A percentile compares a stretch with the other conserved stretches of the same genome.
These are phyloP conservation scores for Aspergillus baeticus DNA, from an alignment of 495 filamentous ascomycete species.

Conservation along the genomic window DNA sequence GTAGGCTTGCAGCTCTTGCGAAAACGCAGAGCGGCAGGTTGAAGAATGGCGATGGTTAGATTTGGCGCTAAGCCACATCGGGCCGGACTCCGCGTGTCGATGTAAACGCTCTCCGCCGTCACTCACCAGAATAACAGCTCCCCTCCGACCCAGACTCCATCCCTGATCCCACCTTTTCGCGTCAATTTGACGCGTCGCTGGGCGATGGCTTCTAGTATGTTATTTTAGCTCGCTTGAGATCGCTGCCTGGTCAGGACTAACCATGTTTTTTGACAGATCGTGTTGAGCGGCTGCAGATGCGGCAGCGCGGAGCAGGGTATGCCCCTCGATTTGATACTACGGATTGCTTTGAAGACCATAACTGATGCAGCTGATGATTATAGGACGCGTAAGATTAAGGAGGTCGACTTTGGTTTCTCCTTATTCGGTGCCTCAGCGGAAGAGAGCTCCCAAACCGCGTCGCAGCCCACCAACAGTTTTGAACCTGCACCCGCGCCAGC, in stretches of 20 bases:
- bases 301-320: slow-evolving; percentile 60
- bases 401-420: slow-evolving; percentile 52
- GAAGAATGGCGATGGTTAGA: not conserved
- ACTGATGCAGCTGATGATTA: slow-evolving; percentile 19
- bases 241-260: slow-evolving; percentile 17
- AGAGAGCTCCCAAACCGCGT: slow-evolving; percentile 19
- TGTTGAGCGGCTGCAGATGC: slow-evolving; percentile 56
- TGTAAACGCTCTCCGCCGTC: slow-evolving; percentile 4
- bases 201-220: slow-evolving; percentile 46
- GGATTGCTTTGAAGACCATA: slow-evolving; percentile 7
- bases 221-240: not conserved
- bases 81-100: slow-evolving; percentile 7
- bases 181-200: slow-evolving; percentile 32
- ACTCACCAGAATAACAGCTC: slow-evolving; percentile 1
- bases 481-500: slow-evolving; percentile 7
- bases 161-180: slow-evolving; percentile 1
- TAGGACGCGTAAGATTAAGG: slow-evolving; percentile 47
- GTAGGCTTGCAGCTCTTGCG: no score
- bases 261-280: slow-evolving; percentile 37
- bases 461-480: slow-evolving; percentile 20
- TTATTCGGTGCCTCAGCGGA: slow-evolving; percentile 32
- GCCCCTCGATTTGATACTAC: slow-evolving; percentile 26
- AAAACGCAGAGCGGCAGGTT: not conserved
- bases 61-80: slow-evolving; percentile 23
- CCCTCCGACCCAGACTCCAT: slow-evolving; percentile 3